Evolutionary conservation across 805 yeast genomes (phyloP), one percentile per base, ranked within the genome.

Genomic region (Saccharomycopsis fibuligera): DNA sequence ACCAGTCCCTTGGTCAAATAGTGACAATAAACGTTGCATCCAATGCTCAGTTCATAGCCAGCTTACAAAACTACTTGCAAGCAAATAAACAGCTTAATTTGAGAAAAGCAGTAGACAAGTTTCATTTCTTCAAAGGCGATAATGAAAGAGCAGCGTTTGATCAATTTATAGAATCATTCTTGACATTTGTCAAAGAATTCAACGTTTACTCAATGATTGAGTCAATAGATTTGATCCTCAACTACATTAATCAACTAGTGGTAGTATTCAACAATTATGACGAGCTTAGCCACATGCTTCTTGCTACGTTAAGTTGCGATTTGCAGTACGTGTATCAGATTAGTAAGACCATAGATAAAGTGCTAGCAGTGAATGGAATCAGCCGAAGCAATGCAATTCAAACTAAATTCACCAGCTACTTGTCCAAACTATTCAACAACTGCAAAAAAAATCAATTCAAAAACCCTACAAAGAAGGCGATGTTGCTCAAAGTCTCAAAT

Each of bases 401-500:
- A 6, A 17, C 51, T 2, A 50, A 50, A 19, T 33, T 53, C 8
- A 37, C 53, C 9, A 44, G 42, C 6, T 22, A 27, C 25, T 23
- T 53, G 23, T 50, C 51, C 14, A 53, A 50, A 17, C 25, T 53
- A 16, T 50, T 49, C 39, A 53, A 53, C 35, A 50, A 50, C 40
- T 50, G 54, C 39, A 53, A 50, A 22, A 47, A 47, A 41, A 50
- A 44, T 23, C 43, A 23, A 19, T 6, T 29, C 14, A 52, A 42
- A 44, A 53, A 42, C 17, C 30, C n/a, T 3, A 19, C 27, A 4
- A 53, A 53, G 30, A 44, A 38, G 12, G 6, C 24, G 3, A 17
- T 53, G 23, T 22, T 53, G 5, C 37, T 53, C 22, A 50, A 47
- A 29, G 22, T 50, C 5, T 50, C 51, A 12, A 53, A 50, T 22